Conservation (phyloP, 495 filamentous ascomycete genomes). For the Aspergillus biplanus region DNA sequence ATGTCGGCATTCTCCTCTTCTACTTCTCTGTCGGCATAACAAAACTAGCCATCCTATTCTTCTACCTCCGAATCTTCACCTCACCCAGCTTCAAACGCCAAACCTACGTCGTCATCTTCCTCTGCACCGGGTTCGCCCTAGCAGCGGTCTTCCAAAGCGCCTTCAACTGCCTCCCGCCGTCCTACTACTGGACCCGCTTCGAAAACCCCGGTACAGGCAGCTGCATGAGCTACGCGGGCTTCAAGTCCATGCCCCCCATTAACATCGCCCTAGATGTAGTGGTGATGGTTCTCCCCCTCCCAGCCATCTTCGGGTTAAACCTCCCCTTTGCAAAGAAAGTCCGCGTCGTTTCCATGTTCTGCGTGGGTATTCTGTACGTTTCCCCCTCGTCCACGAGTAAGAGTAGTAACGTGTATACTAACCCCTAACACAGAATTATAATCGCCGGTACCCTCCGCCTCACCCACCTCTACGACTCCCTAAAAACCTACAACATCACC, state of each 20-base stretch:
- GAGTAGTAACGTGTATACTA: neutral
- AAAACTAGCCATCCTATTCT: slow-evolving; percentile 23
- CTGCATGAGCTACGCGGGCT: neutral
- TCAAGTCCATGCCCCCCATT: neutral
- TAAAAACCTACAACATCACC: slow-evolving; percentile 7
- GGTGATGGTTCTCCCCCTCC: neutral
- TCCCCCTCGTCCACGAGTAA: neutral
- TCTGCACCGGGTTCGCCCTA: neutral
- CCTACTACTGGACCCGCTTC: slow-evolving; percentile 12
- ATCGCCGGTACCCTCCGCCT: slow-evolving; percentile 13
- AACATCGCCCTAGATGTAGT: slow-evolving; percentile 9
- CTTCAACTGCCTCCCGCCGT: neutral
- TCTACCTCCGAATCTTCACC: slow-evolving; percentile 25
- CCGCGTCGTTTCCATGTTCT: neutral
- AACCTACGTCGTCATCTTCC: neutral
- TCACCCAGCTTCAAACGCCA: neutral
- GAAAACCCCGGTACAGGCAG: neutral
- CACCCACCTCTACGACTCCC: slow-evolving; percentile 8
- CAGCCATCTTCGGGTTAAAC: neutral
- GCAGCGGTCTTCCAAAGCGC: slow-evolving; percentile 6
- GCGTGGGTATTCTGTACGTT: slow-evolving; percentile 7
- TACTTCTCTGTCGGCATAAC: slow-evolving; percentile 7
- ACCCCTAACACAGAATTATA: neutral
- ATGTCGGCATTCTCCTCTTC: slow-evolving; percentile 13
- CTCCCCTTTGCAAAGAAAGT: slow-evolving; percentile 8